Base-by-base conservation (phyloP, 805 yeast genomes). In the Crinitomyces ghanaensis region DNA sequence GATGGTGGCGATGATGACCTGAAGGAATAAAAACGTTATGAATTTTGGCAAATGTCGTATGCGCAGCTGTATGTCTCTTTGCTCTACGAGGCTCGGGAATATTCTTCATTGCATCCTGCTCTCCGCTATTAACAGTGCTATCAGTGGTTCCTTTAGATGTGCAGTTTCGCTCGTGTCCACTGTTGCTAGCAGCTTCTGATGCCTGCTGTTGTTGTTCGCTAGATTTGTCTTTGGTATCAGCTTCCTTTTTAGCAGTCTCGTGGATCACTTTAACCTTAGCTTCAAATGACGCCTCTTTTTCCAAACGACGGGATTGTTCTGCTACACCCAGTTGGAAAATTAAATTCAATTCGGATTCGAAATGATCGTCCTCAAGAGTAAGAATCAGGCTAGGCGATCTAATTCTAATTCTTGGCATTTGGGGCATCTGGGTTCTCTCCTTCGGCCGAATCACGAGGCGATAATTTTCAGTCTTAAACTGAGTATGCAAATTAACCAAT, bases 341-440 rank as follows among this genome's bases (percentile, higher is more conserved):
- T 47, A 71, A 61, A 15, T 72, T 68, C 30, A 86, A 57, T 45
- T 82, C 76, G 5, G 74, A 63, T 54, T 88, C 97, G 52, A 86
- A 85, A 5, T 93, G 88, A 54, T 88, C 96, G 53, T 82, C 93
- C 36, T 82, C 94, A 41, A 85, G 63, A 16, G 77, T 65, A 24
- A 85, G 57, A 4, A 77, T 62, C 41, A 82, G 63, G 26, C 70
- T 60, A 4, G 62, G 62, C 0, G 93, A 62, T 26, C 59, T 66
- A 23, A 85, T 43, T 15, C 68, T 65, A 2, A 83, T 56, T 22
- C 52, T 47, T 2, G 88, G 59, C 12, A 57, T 40, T 3, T 43
- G 43, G 22, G 49, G 62, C 34, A 46, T 52, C 34, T 33, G 26
- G 21, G 39, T 35, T 25, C 43, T 37, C 31, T 43, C 45, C 31